Percentiles rank a stretch among this genome's conserved stretches.
Conservation (phyloP, 345 rosid genomes). For the Eucalyptus albens region DNA sequence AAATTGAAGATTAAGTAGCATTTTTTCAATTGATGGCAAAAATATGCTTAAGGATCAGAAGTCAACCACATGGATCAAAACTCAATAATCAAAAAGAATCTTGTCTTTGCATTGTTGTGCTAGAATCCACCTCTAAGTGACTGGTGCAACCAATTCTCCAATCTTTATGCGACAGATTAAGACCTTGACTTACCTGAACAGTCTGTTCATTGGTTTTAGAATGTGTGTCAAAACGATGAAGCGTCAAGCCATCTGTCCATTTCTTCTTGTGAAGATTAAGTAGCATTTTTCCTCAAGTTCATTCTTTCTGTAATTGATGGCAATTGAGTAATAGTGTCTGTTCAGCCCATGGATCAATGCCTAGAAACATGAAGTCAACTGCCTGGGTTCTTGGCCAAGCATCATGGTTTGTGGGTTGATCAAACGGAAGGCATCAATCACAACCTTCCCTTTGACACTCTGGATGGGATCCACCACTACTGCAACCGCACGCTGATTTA, state of each 20-base stretch:
- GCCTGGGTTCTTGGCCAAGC: slow-evolving; percentile 99
- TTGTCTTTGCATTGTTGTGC: no score
- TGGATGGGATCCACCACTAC: slow-evolving; percentile 99
- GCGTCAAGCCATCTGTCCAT: slow-evolving; percentile 97
- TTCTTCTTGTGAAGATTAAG: slow-evolving; percentile 97
- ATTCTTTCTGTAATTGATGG: slow-evolving; percentile 92
- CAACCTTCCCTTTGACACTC: slow-evolving; percentile 96
- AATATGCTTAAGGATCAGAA: no score
- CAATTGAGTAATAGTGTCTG: slow-evolving; percentile 95
- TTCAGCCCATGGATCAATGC: slow-evolving; percentile 97
- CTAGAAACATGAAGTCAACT: slow-evolving; percentile 23
- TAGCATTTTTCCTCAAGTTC: slow-evolving; percentile 97
- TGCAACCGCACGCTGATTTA: slow-evolving; percentile 95
- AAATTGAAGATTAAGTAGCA: no score
- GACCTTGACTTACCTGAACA: slow-evolving; percentile 48
- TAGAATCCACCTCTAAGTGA: not conserved
- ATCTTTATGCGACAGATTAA: not conserved
- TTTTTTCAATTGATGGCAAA: no score
- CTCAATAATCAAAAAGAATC: no score
- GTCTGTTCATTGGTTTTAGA: slow-evolving; percentile 91
- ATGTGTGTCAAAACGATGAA: slow-evolving; percentile 71
- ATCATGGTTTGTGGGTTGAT: slow-evolving; percentile 98
- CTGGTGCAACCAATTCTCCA: not conserved
- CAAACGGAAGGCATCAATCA: slow-evolving; percentile 93
- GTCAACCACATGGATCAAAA: no score